Conservation (phyloP, 164 flowering plant species). For the Vitis amurensis region DNA sequence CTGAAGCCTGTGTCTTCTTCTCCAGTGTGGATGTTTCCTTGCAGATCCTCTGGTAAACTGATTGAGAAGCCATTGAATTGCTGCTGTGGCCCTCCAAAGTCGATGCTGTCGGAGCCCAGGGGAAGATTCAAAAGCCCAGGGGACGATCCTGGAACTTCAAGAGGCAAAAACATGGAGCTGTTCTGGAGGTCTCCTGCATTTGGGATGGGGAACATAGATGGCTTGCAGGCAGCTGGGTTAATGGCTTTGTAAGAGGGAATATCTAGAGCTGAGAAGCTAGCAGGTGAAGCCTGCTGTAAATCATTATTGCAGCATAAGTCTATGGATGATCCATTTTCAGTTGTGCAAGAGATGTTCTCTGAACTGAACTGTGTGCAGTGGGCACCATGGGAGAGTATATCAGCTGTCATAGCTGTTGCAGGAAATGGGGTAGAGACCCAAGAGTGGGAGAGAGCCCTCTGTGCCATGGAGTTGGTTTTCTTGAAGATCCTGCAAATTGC, state of each 20-base stretch:
- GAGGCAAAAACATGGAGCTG: slow-evolving; percentile 40
- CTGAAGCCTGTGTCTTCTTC: slow-evolving; percentile 36
- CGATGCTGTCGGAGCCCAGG: slow-evolving; percentile 28
- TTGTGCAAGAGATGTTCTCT: slow-evolving; percentile 55
- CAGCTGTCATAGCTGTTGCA: slow-evolving; percentile 27
- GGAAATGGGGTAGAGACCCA: slow-evolving; percentile 48
- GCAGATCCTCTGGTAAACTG: slow-evolving; percentile 37
- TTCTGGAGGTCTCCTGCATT: slow-evolving; percentile 33
- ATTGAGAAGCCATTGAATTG: slow-evolving; percentile 38
- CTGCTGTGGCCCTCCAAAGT: slow-evolving; percentile 38
- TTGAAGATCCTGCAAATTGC: slow-evolving; percentile 73
- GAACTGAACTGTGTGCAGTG: slow-evolving; percentile 38
- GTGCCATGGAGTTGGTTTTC: slow-evolving; percentile 50
- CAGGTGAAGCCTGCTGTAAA: slow-evolving; percentile 27
- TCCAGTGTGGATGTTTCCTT: slow-evolving; percentile 23
- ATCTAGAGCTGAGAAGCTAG: slow-evolving; percentile 36
- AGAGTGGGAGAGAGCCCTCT: slow-evolving; percentile 48
- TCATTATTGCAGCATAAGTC: slow-evolving; percentile 37
- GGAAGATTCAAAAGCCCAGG: no score
- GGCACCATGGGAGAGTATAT: slow-evolving; percentile 25
- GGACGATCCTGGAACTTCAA: slow-evolving; percentile 33
- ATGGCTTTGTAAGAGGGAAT: slow-evolving; percentile 36
- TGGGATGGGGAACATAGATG: slow-evolving; percentile 26
- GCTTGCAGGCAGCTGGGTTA: slow-evolving; percentile 26
- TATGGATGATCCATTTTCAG: slow-evolving; percentile 35